Percentiles rank a stretch among this genome's conserved stretches.
Evolutionary conservation across 1,139 yeast species (phyloP).

Genomic region (Wickerhamomyces sp.): DNA sequence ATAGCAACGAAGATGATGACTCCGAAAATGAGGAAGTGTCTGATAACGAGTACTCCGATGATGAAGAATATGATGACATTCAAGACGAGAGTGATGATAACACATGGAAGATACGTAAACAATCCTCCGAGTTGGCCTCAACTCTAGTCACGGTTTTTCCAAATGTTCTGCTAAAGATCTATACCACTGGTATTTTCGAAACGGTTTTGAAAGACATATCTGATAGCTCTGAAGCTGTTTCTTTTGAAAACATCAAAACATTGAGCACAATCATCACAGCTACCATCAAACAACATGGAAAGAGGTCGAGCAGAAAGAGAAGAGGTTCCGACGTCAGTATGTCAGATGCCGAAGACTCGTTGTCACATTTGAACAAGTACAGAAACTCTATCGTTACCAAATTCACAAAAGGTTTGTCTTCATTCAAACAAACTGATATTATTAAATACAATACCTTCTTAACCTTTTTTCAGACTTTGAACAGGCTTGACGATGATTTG

Average conservation of each 20-base stretch:
- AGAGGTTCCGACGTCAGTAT: conserved; percentile 30
- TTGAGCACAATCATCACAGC: conserved; percentile 25
- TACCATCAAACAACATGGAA: conserved; percentile 23
- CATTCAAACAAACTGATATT: conserved; percentile 14
- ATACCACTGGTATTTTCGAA: conserved; percentile 22
- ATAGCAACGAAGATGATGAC: conserved; percentile 28
- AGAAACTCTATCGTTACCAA: conserved; percentile 17
- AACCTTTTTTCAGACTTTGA: conserved; percentile 20
- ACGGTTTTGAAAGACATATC: conserved; percentile 26
- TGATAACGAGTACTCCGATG: conserved; percentile 29
- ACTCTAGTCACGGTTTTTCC: conserved; percentile 37
- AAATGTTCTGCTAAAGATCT: conserved; percentile 12
- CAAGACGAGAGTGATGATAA: conserved; percentile 49
- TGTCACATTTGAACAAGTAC: conserved; percentile 14
- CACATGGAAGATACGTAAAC: conserved; percentile 66
- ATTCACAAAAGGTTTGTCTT: conserved; percentile 18
- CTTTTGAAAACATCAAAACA: conserved; percentile 29
- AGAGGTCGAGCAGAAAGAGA: conserved; percentile 24
- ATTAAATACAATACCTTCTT: conserved; percentile 19
- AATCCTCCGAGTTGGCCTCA: conserved; percentile 42
- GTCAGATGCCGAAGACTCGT: conserved; percentile 22
- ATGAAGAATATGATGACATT: conserved; percentile 39
- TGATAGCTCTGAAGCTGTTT: conserved; percentile 35
- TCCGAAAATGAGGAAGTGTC: conserved; percentile 25
- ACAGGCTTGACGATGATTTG: conserved; percentile 18